phyloP scores from a whole-genome alignment of 257 asterid genomes.

The Capsicum baccatum region DNA sequence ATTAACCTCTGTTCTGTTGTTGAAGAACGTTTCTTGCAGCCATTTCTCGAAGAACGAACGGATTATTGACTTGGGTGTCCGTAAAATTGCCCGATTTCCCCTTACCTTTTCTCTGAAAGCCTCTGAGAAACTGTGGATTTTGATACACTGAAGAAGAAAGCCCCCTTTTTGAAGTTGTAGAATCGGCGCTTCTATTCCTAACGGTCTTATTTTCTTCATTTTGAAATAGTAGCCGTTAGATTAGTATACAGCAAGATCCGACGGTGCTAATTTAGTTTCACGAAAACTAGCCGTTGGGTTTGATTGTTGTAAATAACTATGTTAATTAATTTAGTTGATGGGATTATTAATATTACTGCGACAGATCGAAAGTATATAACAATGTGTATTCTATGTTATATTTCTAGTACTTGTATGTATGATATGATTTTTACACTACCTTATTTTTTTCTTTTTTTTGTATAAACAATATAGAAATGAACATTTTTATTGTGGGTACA shows the following conservation, averaged over 20 bases:
- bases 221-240: slow-evolving; percentile 47
- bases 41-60: slow-evolving; percentile 40
- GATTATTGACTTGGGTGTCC: neutral
- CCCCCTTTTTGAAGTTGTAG: slow-evolving; percentile 49
- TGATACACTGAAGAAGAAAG: neutral
- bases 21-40: slow-evolving; percentile 64
- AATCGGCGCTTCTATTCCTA: slow-evolving; percentile 44
- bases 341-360: neutral
- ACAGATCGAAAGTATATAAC: neutral
- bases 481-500: too few species aligned
- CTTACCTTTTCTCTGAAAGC: neutral
- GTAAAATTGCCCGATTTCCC: neutral
- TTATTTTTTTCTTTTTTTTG: too few species aligned
- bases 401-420: too few species aligned
- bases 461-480: too few species aligned
- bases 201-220: slow-evolving; percentile 61
- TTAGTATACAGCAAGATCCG: slow-evolving; percentile 36
- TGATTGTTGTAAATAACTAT: neutral
- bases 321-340: neutral
- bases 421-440: too few species aligned
- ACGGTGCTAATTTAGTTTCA: slow-evolving; percentile 36
- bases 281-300: slow-evolving; percentile 23
- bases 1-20: slow-evolving; percentile 66
- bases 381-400: too few species aligned
- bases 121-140: slow-evolving; percentile 28